Evolutionary conservation across 139 green algal genomes (phyloP), one percentile per base, ranked within the genome.

Genomic region (Chlamydomonas sp.): DNA sequence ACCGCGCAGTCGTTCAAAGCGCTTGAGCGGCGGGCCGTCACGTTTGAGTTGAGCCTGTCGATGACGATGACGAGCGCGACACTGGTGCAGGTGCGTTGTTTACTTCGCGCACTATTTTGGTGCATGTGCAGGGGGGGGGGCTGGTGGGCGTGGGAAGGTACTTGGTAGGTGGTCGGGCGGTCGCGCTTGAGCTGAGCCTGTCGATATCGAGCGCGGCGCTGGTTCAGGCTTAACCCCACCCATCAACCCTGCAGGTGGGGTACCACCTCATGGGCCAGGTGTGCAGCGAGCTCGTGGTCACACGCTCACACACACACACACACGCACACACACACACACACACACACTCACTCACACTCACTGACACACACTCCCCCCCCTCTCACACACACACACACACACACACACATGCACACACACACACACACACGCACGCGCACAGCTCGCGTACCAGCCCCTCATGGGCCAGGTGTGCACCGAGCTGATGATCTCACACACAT

Each of bases 401-500:
- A n/a, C n/a, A n/a, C n/a, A n/a, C n/a, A n/a, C n/a, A n/a, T n/a
- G n/a, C n/a, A n/a, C 16, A 54, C 43, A 54, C 13, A 26, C 16
- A 26, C 20, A 54, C 43, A 54, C 43, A 26, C 43, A 54, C 16
- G 20, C 43, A 54, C 43, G 16, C 43, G 20, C 43, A 54, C 60
- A 68, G 60, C 31, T 68, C 5, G 60, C 60, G 6, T 28, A 30
- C 31, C 10, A 68, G 13, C 60, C 60, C 8, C 22, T 38, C 34
- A 47, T 68, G 31, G 20, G 39, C 31, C 60, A 43, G 31, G 31
- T 68, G 22, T 68, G 60, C 26, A 43, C 39, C 31, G 60, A 68
- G 34, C 34, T 68, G 16, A 68, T 68, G 60, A 68, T 68, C 31
- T n/a, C n/a, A n/a, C n/a, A n/a, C n/a, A n/a, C n/a, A n/a, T n/a